Base-by-base conservation (phyloP, 306 rosid genomes). In the Alnus glutinosa region DNA sequence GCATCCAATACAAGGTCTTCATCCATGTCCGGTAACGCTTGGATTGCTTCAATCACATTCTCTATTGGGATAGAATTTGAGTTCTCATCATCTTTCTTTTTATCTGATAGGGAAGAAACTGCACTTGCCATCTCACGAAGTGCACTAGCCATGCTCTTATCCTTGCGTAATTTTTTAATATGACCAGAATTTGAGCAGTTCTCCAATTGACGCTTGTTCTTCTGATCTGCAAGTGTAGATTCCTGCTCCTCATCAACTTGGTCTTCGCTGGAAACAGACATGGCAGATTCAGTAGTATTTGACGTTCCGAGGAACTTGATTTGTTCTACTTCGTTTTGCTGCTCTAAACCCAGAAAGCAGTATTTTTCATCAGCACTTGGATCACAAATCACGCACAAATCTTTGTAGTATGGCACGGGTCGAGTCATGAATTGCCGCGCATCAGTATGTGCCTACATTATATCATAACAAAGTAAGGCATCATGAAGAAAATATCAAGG, bases 381-480 rank as follows among this genome's bases (percentile, higher is more conserved):
- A 74, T 89, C 92, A 59, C 83, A 92, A 78, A 92, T 90, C 83
- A 81, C 23, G 72, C 97, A 87, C 80, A 92, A 78, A 80, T 89
- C 90, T 83, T 86, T 87, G 55, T 86, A 89, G 73, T 89, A 86
- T 11, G 94, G 93, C 59, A 92, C 82, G 59, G 93, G 94, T 4
- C 94, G 90, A 32, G 94, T 90, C 97, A 92, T 92, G 81, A 87
- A 90, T 84, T 92, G 97, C 23, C 93, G 73, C 42, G 90, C 93
- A 77, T 90, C 92, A 9, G 90, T 79, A 79, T 92, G 90, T 72
- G 82, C 89, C 97, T 92, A 88, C 86, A 84, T 55, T 59, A n/a
- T 39, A 66, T 76, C 75, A 82, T 74, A 47, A 52, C 62, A 75
- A 82, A 18, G 54, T 70, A 73, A 54, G 51, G 42, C 70, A 76